Evolutionary conservation across 805 yeast genomes (phyloP).

Genomic region (Blastobotrys parvus): DNA sequence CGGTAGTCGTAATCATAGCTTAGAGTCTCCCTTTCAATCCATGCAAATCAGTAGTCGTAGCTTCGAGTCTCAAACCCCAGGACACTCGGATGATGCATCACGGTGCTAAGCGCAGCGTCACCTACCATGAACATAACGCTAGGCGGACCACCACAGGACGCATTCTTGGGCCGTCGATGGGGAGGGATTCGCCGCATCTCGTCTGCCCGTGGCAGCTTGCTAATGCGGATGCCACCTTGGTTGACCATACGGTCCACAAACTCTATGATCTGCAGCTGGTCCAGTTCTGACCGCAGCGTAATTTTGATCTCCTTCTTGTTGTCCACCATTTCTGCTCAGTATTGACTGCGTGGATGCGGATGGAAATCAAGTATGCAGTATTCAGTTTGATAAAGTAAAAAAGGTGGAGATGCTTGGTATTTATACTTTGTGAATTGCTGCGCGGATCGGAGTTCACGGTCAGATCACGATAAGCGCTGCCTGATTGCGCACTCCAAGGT

Average conservation of each 20-base stretch:
- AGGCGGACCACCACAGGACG: background rate
- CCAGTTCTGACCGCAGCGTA: background rate
- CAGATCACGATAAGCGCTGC: no score
- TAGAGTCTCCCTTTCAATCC: no score
- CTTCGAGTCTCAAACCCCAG: background rate
- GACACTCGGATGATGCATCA: background rate
- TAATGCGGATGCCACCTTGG: background rate
- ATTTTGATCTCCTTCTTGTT: background rate
- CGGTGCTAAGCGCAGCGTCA: background rate
- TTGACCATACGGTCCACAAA: background rate
- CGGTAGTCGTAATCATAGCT: no score
- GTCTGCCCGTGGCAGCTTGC: background rate
- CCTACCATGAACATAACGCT: background rate
- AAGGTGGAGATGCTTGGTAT: no score
- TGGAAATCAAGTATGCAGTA: no score
- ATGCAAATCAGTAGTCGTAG: no score
- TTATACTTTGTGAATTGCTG: no score
- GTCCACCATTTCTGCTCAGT: slow-evolving; percentile 13
- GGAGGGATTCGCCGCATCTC: no score
- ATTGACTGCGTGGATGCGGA: no score
- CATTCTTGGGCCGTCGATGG: background rate
- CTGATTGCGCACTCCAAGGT: no score
- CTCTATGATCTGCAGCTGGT: background rate
- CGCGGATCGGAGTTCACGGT: no score
- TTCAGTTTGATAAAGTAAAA: no score